Evolutionary conservation across 2,329 filamentous ascomycete species (phyloP).

Genomic region (Cladobotryum protrusum): DNA sequence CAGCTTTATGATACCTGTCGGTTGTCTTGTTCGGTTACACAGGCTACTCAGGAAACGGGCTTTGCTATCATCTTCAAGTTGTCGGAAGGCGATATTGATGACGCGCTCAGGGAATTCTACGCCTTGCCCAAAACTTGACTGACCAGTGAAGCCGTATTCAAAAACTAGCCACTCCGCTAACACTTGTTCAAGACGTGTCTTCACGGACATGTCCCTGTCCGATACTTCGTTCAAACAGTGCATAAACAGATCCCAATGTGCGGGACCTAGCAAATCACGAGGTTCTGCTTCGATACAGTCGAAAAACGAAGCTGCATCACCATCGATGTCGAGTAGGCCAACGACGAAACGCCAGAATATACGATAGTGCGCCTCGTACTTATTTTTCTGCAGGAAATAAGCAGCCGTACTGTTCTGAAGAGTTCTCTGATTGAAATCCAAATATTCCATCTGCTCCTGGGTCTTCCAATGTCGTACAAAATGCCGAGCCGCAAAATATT

Average conservation of each 20-base stretch:
- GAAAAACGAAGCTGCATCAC: not conserved
- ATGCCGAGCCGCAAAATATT: conserved; percentile 29
- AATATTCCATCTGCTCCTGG: conserved; percentile 12
- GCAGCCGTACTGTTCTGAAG: not conserved
- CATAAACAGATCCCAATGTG: not conserved
- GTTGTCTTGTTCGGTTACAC: too few species aligned
- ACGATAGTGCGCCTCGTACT: conserved; percentile 2
- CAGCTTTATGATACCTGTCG: too few species aligned
- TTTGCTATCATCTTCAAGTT: too few species aligned
- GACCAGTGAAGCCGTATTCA: too few species aligned
- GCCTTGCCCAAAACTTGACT: too few species aligned
- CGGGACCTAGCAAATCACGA: not conserved
- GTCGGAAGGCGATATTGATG: too few species aligned
- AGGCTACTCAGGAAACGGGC: too few species aligned
- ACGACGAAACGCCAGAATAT: conserved; percentile 5
- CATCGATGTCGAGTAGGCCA: not conserved
- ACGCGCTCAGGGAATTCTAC: too few species aligned
- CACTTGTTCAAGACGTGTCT: too few species aligned
- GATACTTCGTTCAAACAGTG: not conserved
- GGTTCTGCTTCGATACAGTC: not conserved
- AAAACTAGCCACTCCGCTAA: too few species aligned
- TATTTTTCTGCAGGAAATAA: not conserved
- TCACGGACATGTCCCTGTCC: too few species aligned
- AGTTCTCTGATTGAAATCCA: conserved; percentile 3
- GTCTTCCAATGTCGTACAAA: conserved; percentile 2